phyloP scores from a whole-genome alignment of 768 basidiomycete species.

The Vishniacozyma victoriae region DNA sequence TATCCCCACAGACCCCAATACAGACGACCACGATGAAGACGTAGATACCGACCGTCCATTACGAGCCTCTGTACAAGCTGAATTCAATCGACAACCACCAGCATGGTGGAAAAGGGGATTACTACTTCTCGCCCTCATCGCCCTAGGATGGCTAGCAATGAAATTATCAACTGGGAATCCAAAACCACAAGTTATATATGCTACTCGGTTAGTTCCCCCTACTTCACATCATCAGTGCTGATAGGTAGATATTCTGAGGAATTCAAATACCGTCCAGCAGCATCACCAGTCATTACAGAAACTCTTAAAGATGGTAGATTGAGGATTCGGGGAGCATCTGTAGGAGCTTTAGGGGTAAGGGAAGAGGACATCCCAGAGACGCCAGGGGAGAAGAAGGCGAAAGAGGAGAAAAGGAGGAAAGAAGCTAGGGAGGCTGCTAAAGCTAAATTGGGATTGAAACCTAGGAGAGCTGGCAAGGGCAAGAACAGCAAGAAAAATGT shows the following conservation, averaged over 20 bases:
- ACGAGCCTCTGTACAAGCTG: constrained; percentile 28
- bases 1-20: no score
- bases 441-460: constrained; percentile 32
- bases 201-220: constrained; percentile 56
- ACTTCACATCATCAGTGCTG: neutral
- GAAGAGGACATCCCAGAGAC: constrained; percentile 38
- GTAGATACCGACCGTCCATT: constrained; percentile 28
- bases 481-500: constrained; percentile 15
- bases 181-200: constrained; percentile 56
- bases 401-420: constrained; percentile 29
- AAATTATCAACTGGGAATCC: constrained; percentile 37
- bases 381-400: constrained; percentile 18
- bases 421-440: constrained; percentile 42
- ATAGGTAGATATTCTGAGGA: constrained; percentile 70
- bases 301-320: constrained; percentile 64
- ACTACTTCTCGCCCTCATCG: constrained; percentile 49
- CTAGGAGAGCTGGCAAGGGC: constrained; percentile 14
- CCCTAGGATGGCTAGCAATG: constrained; percentile 53
- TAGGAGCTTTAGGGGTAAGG: constrained; percentile 47
- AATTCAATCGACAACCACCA: constrained; percentile 51
- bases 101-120: constrained; percentile 53
- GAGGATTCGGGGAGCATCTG: constrained; percentile 63
- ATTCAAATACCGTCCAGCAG: constrained; percentile 74
- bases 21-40: neutral
- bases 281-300: constrained; percentile 76